Conservation (phyloP, 805 yeast genomes). For the Priceomyces melissophilus region DNA sequence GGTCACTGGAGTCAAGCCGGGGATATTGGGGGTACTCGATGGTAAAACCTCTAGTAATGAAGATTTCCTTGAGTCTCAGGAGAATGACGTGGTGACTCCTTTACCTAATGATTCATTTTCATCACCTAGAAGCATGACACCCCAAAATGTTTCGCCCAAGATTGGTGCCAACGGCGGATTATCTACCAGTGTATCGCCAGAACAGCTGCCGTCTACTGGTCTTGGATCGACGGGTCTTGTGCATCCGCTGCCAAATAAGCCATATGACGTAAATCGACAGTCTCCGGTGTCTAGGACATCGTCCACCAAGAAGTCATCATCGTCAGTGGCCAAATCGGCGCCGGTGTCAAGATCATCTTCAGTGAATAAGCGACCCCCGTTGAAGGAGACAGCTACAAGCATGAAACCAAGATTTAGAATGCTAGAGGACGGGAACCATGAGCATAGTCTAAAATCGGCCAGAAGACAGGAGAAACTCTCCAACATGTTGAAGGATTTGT, state of each 20-base stretch:
- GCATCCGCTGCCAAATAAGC: slow-evolving; percentile 8
- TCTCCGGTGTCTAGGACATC: slow-evolving; percentile 17
- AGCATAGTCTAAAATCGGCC: slow-evolving; percentile 72
- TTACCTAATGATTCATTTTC: slow-evolving; percentile 7
- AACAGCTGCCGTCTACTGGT: slow-evolving; percentile 2
- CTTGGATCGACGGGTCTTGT: slow-evolving; percentile 6
- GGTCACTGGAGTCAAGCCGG: background rate
- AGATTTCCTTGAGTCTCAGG: slow-evolving; percentile 4
- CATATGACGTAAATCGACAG: slow-evolving; percentile 2
- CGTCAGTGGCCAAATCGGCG: slow-evolving; percentile 4
- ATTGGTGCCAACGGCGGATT: background rate
- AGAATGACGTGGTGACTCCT: slow-evolving; percentile 11
- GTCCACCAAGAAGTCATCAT: slow-evolving; percentile 2
- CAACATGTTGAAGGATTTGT: slow-evolving; percentile 69
- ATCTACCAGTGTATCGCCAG: slow-evolving; percentile 5
- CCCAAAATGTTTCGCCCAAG: slow-evolving; percentile 2
- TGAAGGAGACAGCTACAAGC: slow-evolving; percentile 3
- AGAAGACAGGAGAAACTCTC: slow-evolving; percentile 75
- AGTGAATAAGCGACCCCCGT: slow-evolving; percentile 2
- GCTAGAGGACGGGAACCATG: slow-evolving; percentile 71
- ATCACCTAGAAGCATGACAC: slow-evolving; percentile 3
- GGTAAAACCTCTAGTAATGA: background rate
- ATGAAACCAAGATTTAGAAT: slow-evolving; percentile 48
- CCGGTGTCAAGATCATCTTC: slow-evolving; percentile 12
- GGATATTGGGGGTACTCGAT: background rate